A percentile compares a stretch with the other conserved stretches of the same genome.
Conservation (phyloP, 2,329 filamentous ascomycete genomes). For the Gremmenia infestans region DNA sequence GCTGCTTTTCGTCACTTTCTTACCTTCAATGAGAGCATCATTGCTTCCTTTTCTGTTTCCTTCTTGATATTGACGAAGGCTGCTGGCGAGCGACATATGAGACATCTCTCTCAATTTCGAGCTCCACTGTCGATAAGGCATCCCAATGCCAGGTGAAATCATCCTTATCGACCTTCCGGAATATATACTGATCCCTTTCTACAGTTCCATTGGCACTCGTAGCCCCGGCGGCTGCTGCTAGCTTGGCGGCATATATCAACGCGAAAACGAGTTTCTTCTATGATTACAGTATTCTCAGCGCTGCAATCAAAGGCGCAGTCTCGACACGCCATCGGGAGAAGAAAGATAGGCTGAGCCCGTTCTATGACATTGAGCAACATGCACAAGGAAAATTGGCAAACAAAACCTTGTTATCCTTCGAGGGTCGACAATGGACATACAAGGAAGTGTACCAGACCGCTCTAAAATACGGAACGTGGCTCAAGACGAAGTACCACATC, state of each 20-base stretch:
- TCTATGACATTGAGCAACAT: constrained; percentile 68
- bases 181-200: constrained; percentile 1
- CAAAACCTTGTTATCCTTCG: constrained; percentile 59
- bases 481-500: constrained; percentile 59
- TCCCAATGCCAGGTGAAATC: constrained; percentile 23
- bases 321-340: constrained; percentile 44
- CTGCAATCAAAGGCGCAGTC: constrained; percentile 43
- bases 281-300: constrained; percentile 57
- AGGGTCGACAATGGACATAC: constrained; percentile 67
- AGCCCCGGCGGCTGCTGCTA: constrained; percentile 58
- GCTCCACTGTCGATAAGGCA: not conserved
- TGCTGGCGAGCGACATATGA: too few species aligned
- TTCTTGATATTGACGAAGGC: too few species aligned
- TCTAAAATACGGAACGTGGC: constrained; percentile 70
- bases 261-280: constrained; percentile 63
- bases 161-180: not conserved
- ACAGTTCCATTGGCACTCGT: constrained; percentile 50
- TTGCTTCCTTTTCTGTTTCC: too few species aligned
- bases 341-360: constrained; percentile 61
- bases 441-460: constrained; percentile 66
- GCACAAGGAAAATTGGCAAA: constrained; percentile 53
- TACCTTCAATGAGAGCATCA: too few species aligned
- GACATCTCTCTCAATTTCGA: too few species aligned
- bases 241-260: constrained; percentile 76
- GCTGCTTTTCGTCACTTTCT: too few species aligned